Conservation (phyloP, 768 basidiomycete species). For the Stropharia rugosoannulata region DNA sequence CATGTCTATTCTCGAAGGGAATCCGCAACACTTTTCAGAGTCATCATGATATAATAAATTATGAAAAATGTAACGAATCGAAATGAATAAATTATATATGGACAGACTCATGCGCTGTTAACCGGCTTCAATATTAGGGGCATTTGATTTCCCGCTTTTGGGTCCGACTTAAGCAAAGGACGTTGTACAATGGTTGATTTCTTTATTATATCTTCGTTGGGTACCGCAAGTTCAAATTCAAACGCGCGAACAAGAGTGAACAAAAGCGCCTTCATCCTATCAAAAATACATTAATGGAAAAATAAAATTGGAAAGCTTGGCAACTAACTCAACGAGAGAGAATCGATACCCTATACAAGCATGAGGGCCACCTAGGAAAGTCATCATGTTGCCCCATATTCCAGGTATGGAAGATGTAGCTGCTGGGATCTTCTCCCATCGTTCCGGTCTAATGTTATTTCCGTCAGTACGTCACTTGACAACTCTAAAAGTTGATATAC, state of each 20-base stretch:
- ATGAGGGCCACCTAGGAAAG: slow-evolving; percentile 64
- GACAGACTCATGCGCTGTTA: neutral
- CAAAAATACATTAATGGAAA: neutral
- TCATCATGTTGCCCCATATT: slow-evolving; percentile 56
- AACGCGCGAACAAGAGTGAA: slow-evolving; percentile 36
- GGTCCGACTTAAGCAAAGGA: slow-evolving; percentile 43
- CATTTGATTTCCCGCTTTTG: slow-evolving; percentile 39
- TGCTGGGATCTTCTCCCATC: slow-evolving; percentile 54
- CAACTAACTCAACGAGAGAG: slow-evolving; percentile 54
- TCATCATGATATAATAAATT: too few species aligned
- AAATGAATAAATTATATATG: neutral
- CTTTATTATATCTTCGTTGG: slow-evolving; percentile 31
- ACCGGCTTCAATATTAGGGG: slow-evolving; percentile 39
- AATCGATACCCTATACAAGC: slow-evolving; percentile 71
- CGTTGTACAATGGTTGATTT: slow-evolving; percentile 37
- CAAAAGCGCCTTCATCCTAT: slow-evolving; percentile 29
- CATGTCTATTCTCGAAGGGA: too few species aligned
- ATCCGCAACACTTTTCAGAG: too few species aligned
- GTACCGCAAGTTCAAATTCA: slow-evolving; percentile 48
- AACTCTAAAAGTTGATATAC: neutral
- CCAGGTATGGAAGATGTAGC: slow-evolving; percentile 48
- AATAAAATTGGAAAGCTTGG: neutral
- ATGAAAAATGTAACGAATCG: too few species aligned
- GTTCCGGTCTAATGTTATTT: slow-evolving; percentile 52
- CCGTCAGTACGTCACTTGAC: too few species aligned